Evolutionary conservation across 2,329 filamentous ascomycete species (phyloP).

Genomic region (Aspergillus latus): DNA sequence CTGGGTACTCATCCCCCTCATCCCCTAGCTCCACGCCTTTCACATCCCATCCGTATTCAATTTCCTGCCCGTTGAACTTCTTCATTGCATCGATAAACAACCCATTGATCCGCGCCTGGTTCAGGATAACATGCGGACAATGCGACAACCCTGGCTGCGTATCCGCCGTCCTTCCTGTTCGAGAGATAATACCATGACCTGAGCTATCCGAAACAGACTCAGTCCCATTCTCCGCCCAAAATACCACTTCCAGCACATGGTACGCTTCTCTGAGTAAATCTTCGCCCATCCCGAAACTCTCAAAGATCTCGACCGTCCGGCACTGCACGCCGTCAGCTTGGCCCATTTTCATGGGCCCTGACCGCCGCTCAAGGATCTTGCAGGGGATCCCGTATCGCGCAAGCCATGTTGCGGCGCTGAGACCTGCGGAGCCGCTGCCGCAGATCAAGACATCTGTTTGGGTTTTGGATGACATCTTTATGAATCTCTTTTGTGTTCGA

Average conservation of each 20-base stretch:
- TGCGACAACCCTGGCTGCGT: constrained; percentile 55
- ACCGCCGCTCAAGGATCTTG: constrained; percentile 58
- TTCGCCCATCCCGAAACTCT: constrained; percentile 58
- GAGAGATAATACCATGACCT: constrained; percentile 41
- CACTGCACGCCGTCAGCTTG: constrained; percentile 66
- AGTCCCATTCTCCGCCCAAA: constrained; percentile 50
- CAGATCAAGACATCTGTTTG: constrained; percentile 57
- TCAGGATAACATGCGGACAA: constrained; percentile 58
- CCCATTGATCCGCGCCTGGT: constrained; percentile 57
- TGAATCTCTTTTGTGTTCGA: not conserved
- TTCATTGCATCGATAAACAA: constrained; percentile 55
- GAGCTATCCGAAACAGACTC: constrained; percentile 3
- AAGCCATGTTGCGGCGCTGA: constrained; percentile 63
- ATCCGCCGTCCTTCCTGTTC: constrained; percentile 54
- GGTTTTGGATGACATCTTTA: constrained; percentile 12
- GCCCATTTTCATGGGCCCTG: constrained; percentile 56
- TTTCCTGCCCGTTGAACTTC: constrained; percentile 41
- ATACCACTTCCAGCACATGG: constrained; percentile 58
- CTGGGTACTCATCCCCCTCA: constrained; percentile 49
- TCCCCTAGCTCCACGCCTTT: constrained; percentile 52
- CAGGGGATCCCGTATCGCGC: constrained; percentile 57
- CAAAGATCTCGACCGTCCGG: constrained; percentile 62
- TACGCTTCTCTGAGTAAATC: constrained; percentile 57
- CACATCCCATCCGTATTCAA: constrained; percentile 59
- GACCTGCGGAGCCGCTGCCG: constrained; percentile 62